Evolutionary conservation across 108 stramenopile species (phyloP).

Genomic region (Fistulifera solaris): DNA sequence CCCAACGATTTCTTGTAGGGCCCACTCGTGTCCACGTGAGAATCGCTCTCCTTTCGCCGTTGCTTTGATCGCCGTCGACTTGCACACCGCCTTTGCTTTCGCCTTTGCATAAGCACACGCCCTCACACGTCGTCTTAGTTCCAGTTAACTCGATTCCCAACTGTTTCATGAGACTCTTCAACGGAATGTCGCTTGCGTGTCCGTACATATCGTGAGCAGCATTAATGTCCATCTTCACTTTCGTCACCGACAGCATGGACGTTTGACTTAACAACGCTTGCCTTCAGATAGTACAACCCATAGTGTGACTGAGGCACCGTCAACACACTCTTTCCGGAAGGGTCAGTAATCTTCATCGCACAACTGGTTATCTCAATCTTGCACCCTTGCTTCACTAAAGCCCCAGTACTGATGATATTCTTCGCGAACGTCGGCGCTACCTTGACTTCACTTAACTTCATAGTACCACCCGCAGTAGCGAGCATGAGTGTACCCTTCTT

Average conservation of each 20-base stretch:
- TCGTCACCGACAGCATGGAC: too few species aligned
- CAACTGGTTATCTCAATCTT: too few species aligned
- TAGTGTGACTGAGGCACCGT: too few species aligned
- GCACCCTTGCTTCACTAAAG: neutral
- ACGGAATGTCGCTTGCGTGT: neutral
- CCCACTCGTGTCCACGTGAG: constrained; percentile 1
- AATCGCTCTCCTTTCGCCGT: constrained; percentile 4
- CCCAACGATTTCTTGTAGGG: neutral
- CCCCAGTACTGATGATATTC: neutral
- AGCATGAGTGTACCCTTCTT: neutral
- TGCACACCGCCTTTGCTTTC: neutral
- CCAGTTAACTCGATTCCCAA: neutral
- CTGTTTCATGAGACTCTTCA: neutral
- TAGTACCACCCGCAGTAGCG: neutral
- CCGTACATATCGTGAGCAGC: neutral
- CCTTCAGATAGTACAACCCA: too few species aligned
- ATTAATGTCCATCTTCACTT: too few species aligned
- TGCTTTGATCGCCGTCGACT: constrained; percentile 2
- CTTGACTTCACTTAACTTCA: neutral
- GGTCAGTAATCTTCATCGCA: too few species aligned
- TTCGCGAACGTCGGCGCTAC: neutral
- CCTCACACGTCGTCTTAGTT: neutral
- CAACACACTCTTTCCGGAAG: too few species aligned
- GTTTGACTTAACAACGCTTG: too few species aligned
- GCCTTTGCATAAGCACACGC: constrained; percentile 9